These are phyloP conservation scores for Colletotrichum sp. DNA, from an alignment of 2,329 filamentous ascomycete species.

Conservation along the genomic window DNA sequence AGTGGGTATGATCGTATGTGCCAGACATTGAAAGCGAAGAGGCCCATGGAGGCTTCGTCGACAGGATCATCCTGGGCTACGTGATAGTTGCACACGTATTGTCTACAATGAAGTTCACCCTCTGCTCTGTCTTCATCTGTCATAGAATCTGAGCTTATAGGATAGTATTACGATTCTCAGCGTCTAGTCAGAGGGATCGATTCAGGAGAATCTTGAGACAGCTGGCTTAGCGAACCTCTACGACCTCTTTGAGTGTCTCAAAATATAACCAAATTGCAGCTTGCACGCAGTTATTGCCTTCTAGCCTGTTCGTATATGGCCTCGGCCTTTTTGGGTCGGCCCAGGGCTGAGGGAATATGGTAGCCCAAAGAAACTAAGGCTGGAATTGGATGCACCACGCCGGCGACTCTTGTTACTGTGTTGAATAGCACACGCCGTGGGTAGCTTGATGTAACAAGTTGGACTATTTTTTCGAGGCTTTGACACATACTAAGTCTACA, in stretches of 20 bases:
- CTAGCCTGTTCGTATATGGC: too few species aligned
- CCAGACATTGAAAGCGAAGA: accelerated
- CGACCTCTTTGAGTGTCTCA: not conserved
- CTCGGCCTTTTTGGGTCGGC: too few species aligned
- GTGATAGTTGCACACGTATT: too few species aligned
- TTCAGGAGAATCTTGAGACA: not conserved
- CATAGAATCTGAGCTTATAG: too few species aligned
- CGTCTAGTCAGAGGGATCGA: not conserved
- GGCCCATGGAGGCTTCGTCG: too few species aligned
- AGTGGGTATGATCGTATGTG: not conserved
- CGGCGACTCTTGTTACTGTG: not conserved
- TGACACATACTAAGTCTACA: not conserved
- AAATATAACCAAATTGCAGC: not conserved
- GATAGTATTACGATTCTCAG: too few species aligned
- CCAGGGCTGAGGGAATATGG: not conserved
- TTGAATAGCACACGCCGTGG: not conserved
- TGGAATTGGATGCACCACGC: not conserved
- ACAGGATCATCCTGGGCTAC: too few species aligned
- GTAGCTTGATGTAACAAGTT: not conserved
- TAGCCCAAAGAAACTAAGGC: not conserved
- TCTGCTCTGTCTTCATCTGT: too few species aligned
- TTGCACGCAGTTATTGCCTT: not conserved
- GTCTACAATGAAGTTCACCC: too few species aligned
- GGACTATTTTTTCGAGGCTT: not conserved
- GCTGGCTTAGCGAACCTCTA: not conserved